phyloP scores from a whole-genome alignment of 2,329 filamentous ascomycete genomes.

The Diaporthe sp. region DNA sequence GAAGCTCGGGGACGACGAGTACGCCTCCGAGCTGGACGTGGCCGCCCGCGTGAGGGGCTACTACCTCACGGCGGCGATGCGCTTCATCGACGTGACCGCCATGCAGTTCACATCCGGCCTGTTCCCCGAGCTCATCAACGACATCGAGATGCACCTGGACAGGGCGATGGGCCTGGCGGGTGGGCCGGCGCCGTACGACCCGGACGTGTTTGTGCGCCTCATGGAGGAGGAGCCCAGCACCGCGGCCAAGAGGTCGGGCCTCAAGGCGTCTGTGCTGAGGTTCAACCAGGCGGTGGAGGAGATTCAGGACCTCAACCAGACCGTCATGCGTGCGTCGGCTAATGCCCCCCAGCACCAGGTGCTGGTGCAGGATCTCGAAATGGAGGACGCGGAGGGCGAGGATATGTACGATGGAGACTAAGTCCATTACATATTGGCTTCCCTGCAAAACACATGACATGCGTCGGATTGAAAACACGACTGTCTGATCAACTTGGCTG shows the following conservation, averaged over 20 bases:
- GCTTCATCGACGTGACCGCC: slow-evolving; percentile 69
- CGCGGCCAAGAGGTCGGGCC: slow-evolving; percentile 42
- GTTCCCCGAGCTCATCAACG: slow-evolving; percentile 54
- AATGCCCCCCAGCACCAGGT: neutral
- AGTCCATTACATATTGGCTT: neutral
- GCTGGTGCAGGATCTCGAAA: slow-evolving; percentile 22
- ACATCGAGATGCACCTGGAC: slow-evolving; percentile 56
- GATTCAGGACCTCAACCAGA: slow-evolving; percentile 47
- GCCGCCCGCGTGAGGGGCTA: slow-evolving; percentile 74
- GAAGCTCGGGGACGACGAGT: slow-evolving; percentile 68
- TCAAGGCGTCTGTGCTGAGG: slow-evolving; percentile 47
- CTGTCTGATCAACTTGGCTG: neutral
- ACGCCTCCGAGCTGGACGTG: slow-evolving; percentile 68
- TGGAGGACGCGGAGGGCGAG: slow-evolving; percentile 27
- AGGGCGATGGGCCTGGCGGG: slow-evolving; percentile 53
- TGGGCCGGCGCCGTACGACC: slow-evolving; percentile 27
- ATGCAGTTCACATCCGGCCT: slow-evolving; percentile 60
- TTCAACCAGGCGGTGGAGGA: slow-evolving; percentile 47
- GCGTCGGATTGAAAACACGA: too few relatives aligned
- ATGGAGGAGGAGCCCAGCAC: slow-evolving; percentile 51
- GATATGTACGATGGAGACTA: slow-evolving; percentile 15
- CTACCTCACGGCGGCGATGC: slow-evolving; percentile 72
- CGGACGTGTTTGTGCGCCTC: slow-evolving; percentile 43
- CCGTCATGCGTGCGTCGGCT: slow-evolving; percentile 26
- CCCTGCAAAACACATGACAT: neutral